Evolutionary conservation across 768 basidiomycete species (phyloP), one percentile per base, ranked within the genome.

Genomic region (Phylloporus arenicola): DNA sequence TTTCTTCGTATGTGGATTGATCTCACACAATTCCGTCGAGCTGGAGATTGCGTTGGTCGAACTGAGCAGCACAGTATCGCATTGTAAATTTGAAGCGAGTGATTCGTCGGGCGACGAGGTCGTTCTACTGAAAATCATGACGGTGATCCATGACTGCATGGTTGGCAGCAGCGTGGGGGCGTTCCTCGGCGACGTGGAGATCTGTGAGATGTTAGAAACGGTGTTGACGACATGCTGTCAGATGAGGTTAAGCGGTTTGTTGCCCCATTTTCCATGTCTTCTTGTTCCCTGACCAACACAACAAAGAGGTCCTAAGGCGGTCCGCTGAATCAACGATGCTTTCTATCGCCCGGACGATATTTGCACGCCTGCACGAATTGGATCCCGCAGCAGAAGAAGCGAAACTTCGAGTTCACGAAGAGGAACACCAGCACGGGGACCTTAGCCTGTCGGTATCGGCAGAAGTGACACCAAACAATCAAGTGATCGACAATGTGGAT

Each of bases 31-130:
- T 34, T 79, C 86, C 38, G 54, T 75, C 44, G 71, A 75, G 33
- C 69, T 94, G 53, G 78, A 84, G 55, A 64, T 72, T 47, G 86
- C 87, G 6, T 77, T 98, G 45, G 75, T 83, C 16, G 89, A 92
- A 54, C 77, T 96, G 51, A 94, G 93, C 65, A 86, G 80, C 52
- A 84, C 95, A 0, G 81, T 94, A 12, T 92, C 95, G 6, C 91
- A 92, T 62, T 97, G 95, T 77, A 93, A 95, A 71, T 99, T 99
- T 63, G 95, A 98, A 70, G 90, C 91, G 4, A 95, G 90, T 61
- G 93, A 97, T 64, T 91, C 91, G 2, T 92, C 93, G n/a, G 89
- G 92, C 6, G 96, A 99, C 69, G 96, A 99, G 67, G 88, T 96
- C 8, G 94, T 97, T 9, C 75, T 98, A 7, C 77, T 95, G 56